Evolutionary conservation across 495 filamentous ascomycete genomes (phyloP).

Genomic region (Parathielavia appendiculata): DNA sequence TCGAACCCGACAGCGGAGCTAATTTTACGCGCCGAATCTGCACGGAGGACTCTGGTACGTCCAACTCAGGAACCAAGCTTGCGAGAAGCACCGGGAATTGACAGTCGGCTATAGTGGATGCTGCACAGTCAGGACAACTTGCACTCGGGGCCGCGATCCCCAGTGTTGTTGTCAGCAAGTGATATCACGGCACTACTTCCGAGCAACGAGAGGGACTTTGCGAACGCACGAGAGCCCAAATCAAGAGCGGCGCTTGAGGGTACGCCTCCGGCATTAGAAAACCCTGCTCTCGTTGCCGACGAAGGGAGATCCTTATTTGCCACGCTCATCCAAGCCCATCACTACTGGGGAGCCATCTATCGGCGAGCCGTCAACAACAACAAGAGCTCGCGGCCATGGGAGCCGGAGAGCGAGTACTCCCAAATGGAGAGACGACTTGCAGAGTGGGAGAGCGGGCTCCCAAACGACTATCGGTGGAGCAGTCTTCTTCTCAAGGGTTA

Average conservation of each 20-base stretch:
- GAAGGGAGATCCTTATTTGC: slow-evolving; percentile 45
- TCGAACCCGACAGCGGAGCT: slow-evolving; percentile 35
- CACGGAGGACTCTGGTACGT: slow-evolving; percentile 44
- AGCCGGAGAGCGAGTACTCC: slow-evolving; percentile 40
- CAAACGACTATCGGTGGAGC: slow-evolving; percentile 42
- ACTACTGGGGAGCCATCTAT: slow-evolving; percentile 47
- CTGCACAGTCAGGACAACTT: slow-evolving; percentile 50
- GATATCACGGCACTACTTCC: slow-evolving; percentile 50
- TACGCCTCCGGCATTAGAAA: slow-evolving; percentile 42
- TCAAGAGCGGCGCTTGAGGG: slow-evolving; percentile 48
- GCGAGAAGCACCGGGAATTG: background rate
- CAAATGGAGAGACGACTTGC: slow-evolving; percentile 34
- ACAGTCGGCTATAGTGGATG: slow-evolving; percentile 39
- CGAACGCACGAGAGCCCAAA: slow-evolving; percentile 36
- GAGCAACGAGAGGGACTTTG: slow-evolving; percentile 45
- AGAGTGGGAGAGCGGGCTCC: slow-evolving; percentile 42
- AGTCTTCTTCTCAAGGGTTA: slow-evolving; percentile 40
- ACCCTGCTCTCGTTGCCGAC: slow-evolving; percentile 39
- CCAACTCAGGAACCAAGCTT: background rate
- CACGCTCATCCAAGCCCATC: slow-evolving; percentile 46
- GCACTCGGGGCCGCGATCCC: slow-evolving; percentile 44
- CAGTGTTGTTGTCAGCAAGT: slow-evolving; percentile 41
- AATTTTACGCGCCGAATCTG: slow-evolving; percentile 42
- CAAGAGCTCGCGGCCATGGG: slow-evolving; percentile 37
- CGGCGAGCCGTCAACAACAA: slow-evolving; percentile 39